A percentile compares a stretch with the other conserved stretches of the same genome.
phyloP scores from a whole-genome alignment of 768 basidiomycete genomes.

The Phanerochaete carnosa region DNA sequence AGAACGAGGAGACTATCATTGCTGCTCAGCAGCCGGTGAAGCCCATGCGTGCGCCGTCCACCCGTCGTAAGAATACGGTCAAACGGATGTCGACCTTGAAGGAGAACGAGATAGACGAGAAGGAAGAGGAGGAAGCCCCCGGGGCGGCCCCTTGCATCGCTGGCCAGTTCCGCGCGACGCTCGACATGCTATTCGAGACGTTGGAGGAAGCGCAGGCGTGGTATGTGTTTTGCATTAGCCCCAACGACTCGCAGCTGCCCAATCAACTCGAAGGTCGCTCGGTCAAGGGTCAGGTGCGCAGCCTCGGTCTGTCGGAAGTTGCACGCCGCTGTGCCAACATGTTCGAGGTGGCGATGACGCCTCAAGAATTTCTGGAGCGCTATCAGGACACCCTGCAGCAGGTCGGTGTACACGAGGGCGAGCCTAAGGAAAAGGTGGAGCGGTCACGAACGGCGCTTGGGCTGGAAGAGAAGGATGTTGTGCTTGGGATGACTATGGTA shows the following conservation, averaged over 20 bases:
- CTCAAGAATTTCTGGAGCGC: conserved; percentile 80
- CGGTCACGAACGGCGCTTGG: conserved; percentile 54
- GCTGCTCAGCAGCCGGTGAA: conserved; percentile 91
- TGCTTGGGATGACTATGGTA: conserved; percentile 83
- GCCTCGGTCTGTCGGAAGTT: conserved; percentile 76
- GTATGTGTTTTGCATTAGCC: conserved; percentile 91
- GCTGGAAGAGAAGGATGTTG: conserved; percentile 68
- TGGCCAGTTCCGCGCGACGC: conserved; percentile 81
- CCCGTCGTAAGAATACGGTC: conserved; percentile 72
- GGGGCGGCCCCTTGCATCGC: conserved; percentile 65
- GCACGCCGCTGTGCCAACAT: conserved; percentile 60
- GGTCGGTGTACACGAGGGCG: conserved; percentile 57
- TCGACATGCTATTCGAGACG: conserved; percentile 85
- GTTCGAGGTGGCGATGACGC: conserved; percentile 84
- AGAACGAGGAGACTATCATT: conserved; percentile 94
- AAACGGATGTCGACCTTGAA: conserved; percentile 56
- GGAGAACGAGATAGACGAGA: conserved; percentile 45
- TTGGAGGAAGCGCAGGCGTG: conserved; percentile 87
- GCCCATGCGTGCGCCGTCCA: conserved; percentile 92
- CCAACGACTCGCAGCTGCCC: conserved; percentile 93
- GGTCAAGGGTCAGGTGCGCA: conserved; percentile 89
- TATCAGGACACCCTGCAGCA: conserved; percentile 67
- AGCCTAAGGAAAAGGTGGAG: conserved; percentile 55
- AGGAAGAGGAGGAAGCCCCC: conserved; percentile 44
- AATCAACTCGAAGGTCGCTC: conserved; percentile 91